Conservation (phyloP, 2,329 filamentous ascomycete genomes). For the Hymenoscyphus repandus region DNA sequence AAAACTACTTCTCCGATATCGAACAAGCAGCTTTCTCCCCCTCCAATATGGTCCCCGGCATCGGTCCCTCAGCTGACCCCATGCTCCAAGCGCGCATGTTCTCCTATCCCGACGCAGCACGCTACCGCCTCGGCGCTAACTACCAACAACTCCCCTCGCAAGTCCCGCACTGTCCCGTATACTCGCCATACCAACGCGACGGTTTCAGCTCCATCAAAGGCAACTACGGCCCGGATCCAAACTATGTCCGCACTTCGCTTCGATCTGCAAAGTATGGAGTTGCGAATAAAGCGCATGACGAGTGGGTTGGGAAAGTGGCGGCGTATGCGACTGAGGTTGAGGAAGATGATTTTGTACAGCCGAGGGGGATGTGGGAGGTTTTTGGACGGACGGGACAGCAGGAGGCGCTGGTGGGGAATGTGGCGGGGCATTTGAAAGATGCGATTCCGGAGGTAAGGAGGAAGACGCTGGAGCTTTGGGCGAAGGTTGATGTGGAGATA, state of each 20-base stretch:
- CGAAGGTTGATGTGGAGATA: constrained; percentile 6
- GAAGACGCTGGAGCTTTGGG: constrained; percentile 4
- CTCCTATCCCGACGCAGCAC: constrained; percentile 49
- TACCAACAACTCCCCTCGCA: constrained; percentile 40
- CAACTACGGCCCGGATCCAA: constrained; percentile 42
- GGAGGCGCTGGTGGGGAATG: constrained; percentile 52
- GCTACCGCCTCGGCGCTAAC: constrained; percentile 53
- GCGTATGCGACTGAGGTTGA: constrained; percentile 22
- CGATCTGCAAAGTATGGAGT: not conserved
- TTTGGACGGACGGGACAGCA: constrained; percentile 40
- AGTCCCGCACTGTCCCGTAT: constrained; percentile 15
- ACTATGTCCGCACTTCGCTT: constrained; percentile 31
- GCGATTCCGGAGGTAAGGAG: constrained; percentile 5
- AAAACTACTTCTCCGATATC: constrained; percentile 66
- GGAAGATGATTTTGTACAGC: constrained; percentile 37
- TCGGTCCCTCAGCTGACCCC: constrained; percentile 57
- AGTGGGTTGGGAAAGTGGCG: constrained; percentile 26
- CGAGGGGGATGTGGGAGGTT: constrained; percentile 33
- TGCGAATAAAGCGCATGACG: constrained; percentile 22
- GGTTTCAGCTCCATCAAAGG: constrained; percentile 33
- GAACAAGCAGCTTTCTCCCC: constrained; percentile 65
- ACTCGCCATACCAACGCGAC: constrained; percentile 37
- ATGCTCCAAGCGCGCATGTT: constrained; percentile 50
- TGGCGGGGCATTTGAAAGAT: constrained; percentile 41
- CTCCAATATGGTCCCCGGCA: constrained; percentile 57